Base-by-base conservation (phyloP, 2,329 filamentous ascomycete genomes). In the Stagonosporopsis chrysanthemi region DNA sequence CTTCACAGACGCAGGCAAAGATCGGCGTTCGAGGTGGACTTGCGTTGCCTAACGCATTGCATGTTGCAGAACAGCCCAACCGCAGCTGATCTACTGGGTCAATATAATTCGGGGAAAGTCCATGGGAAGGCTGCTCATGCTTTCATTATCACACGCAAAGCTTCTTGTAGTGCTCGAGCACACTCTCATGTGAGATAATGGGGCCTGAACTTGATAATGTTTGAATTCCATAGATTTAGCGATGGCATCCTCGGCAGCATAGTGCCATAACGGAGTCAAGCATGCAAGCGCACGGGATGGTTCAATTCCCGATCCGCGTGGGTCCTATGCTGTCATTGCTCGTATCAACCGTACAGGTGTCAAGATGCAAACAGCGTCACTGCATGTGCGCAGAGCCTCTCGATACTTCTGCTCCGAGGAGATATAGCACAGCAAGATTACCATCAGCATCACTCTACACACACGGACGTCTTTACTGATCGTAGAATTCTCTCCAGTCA, bases 401-500 rank as follows among this genome's bases (percentile, higher is more conserved):
- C 8, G 2, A 11, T 9, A 29, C 28, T 9, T 29, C 11, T 9
- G 28, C 4, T 29, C 28, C 28, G 28, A 29, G 28, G 28, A 29
- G 28, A 29, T 29, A 2, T 15, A 14, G 3, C 17, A 24, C 36
- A 23, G 22, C 31, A 28, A 14, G 2, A 15, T 15, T 29, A 22
- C 39, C 19, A 17, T 36, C 11, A 51, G 31, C 19, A 26, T 17
- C 50, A 22, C 28, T 35, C 36, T 47, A 6, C 14, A 52, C 17
- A 3, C 9, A 23, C 6, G 1, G 11, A 17, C 4, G 14, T 26
- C 19, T 7, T 47, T 31, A 52, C 26, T 40, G 39, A 14, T 51
- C 51, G 6, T 70, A 73, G 26, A 75, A 68, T 1, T 69, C 59
- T 39, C 67, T 67, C 70, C 67, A 73, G 50, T 75, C 66, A 1